A percentile compares a stretch with the other conserved stretches of the same genome.
Evolutionary conservation across 352 stramenopile species (phyloP).

Genomic region (Peronosclerospora sorghi): DNA sequence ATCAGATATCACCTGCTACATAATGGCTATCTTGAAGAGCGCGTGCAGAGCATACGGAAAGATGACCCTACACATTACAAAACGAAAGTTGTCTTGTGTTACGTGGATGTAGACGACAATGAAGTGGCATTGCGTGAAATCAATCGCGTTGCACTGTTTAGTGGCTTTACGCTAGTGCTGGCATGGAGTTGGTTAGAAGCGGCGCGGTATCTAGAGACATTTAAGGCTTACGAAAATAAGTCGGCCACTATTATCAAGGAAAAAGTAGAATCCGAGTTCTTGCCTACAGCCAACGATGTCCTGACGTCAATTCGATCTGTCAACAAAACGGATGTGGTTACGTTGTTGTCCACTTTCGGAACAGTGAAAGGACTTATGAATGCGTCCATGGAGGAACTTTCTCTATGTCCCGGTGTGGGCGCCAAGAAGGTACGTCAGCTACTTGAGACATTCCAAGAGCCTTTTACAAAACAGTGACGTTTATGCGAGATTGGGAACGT

Average conservation of each 20-base stretch:
- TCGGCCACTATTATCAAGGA: slow-evolving; percentile 91
- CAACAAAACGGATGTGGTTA: slow-evolving; percentile 94
- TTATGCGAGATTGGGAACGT: no score
- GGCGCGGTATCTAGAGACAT: slow-evolving; percentile 93
- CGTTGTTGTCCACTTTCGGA: slow-evolving; percentile 88
- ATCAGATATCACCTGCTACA: slow-evolving; percentile 86
- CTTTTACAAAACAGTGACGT: slow-evolving; percentile 80
- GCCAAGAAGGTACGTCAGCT: slow-evolving; percentile 91
- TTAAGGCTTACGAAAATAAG: slow-evolving; percentile 94
- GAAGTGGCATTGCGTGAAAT: slow-evolving; percentile 86
- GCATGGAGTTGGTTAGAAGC: slow-evolving; percentile 90
- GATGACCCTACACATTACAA: slow-evolving; percentile 66
- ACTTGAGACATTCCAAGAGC: slow-evolving; percentile 90
- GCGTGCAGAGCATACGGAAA: slow-evolving; percentile 83
- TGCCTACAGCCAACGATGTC: slow-evolving; percentile 86
- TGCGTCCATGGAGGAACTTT: slow-evolving; percentile 89
- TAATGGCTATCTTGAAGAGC: slow-evolving; percentile 84
- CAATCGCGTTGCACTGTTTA: slow-evolving; percentile 86
- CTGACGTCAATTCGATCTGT: slow-evolving; percentile 85
- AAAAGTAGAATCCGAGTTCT: slow-evolving; percentile 85
- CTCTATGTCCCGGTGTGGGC: slow-evolving; percentile 89
- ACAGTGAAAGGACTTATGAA: slow-evolving; percentile 78
- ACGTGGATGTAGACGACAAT: slow-evolving; percentile 95
- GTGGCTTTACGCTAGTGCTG: slow-evolving; percentile 89
- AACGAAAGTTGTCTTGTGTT: slow-evolving; percentile 87